These are phyloP conservation scores for Meyerozyma elateridarum DNA, from an alignment of 1,139 yeast species.

Conservation along the genomic window DNA sequence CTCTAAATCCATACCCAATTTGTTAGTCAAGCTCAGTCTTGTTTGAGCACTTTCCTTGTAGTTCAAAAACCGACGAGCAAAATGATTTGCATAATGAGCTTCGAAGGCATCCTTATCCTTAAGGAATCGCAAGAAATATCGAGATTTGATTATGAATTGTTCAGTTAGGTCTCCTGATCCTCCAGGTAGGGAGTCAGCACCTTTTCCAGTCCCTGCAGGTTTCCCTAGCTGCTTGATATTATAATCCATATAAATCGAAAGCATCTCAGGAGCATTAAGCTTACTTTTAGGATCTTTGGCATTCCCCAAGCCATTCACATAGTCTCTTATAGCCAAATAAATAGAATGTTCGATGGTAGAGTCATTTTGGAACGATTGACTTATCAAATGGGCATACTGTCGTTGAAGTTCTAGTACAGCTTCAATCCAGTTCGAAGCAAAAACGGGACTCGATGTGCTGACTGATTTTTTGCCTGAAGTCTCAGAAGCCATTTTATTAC, in stretches of 20 bases:
- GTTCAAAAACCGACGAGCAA: conserved; percentile 78
- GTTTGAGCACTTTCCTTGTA: conserved; percentile 23
- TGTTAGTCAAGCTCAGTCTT: conserved; percentile 12
- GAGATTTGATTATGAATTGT: conserved; percentile 49
- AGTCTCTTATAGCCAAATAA: conserved; percentile 57
- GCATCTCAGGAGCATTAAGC: conserved; percentile 60
- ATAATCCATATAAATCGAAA: conserved; percentile 75
- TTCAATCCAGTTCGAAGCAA: conserved; percentile 71
- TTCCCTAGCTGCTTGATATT: conserved; percentile 58
- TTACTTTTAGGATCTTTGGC: conserved; percentile 8
- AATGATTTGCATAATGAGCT: conserved; percentile 77
- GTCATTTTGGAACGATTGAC: conserved; percentile 46
- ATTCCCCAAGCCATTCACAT: conserved; percentile 41
- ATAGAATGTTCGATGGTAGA: conserved; percentile 50
- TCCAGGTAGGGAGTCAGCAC: conserved; percentile 7
- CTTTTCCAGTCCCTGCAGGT: conserved; percentile 15
- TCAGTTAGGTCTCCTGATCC: conserved; percentile 49
- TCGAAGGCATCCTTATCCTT: conserved; percentile 76
- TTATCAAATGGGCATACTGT: conserved; percentile 47
- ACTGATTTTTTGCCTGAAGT: conserved; percentile 25
- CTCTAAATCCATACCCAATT: conserved; percentile 57
- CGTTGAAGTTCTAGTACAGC: conserved; percentile 50
- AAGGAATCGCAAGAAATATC: conserved; percentile 61
- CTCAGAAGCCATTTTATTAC: conserved; percentile 1
- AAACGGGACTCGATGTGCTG: conserved; percentile 33